Evolutionary conservation across 2,329 filamentous ascomycete species (phyloP), one percentile per base, ranked within the genome.

Genomic region (Cordyceps javanica): DNA sequence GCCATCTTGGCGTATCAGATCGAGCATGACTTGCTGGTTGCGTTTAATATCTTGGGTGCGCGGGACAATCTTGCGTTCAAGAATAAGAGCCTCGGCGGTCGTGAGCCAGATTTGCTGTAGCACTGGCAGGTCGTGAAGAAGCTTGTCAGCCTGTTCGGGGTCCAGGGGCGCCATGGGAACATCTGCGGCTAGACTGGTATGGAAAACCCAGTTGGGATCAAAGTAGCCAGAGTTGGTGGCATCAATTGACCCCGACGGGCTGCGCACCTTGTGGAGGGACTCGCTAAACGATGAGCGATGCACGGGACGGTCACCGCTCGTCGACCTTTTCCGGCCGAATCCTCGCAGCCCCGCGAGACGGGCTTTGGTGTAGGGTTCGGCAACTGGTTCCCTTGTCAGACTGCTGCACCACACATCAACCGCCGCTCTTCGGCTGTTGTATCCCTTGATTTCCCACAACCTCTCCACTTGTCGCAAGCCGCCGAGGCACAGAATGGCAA

Each of bases 371-470:
- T 75, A 63, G 9, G 75, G 64, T 34, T 79, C 78, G 6, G 60
- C 68, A 53, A 21, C 69, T 13, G 59, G 56, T 14, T 78, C 78
- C 59, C 74, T 78, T 2, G 75, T 73, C 9, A 87, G 68, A 19
- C 72, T 74, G 41, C 75, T 75, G 66, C 81, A 85, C 83, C 83
- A 87, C 5, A 65, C 71, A 63, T 87, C 84, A 16, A 87, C 83
- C 2, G 80, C 79, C 21, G 75, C 75, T 58, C 83, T 76, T 32
- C 84, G 75, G 53, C 74, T 75, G 65, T 85, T 87, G 68, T 87
- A 87, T 2, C 83, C 82, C 64, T 85, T 85, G 39, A 84, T 82
- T 65, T 86, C 82, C 84, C 84, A 87, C 36, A 87, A 77, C 45
- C 79, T 75, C 63, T 86, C 81, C 1, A 86, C 82, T 64, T 87